These are phyloP conservation scores for Cyclostephanos tholiformis DNA, from an alignment of 108 stramenopile species.

Conservation along the genomic window DNA sequence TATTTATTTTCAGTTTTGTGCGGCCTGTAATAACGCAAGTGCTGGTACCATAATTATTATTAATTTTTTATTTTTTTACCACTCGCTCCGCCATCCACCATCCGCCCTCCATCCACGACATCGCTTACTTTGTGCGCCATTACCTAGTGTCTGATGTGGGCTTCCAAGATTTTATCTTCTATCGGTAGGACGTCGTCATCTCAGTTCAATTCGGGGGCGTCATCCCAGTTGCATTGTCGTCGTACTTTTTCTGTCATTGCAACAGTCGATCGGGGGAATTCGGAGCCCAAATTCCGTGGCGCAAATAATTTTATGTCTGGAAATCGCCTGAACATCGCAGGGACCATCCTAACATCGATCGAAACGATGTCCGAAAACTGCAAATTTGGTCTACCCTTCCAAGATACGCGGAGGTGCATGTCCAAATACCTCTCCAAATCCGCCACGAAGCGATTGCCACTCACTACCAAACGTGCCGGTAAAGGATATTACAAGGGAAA, in stretches of 20 bases:
- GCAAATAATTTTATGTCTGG: background rate
- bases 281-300: background rate
- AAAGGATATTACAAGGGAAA: constrained; percentile 93
- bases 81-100: background rate
- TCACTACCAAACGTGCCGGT: constrained; percentile 76
- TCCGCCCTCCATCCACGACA: background rate
- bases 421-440: constrained; percentile 83
- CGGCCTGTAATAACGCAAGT: too few species aligned
- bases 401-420: constrained; percentile 58
- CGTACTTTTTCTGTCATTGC: background rate
- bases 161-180: constrained; percentile 10
- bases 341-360: constrained; percentile 1
- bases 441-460: constrained; percentile 75
- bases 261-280: constrained; percentile 4
- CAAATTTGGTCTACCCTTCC: background rate
- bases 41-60: too few species aligned
- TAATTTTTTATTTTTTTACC: too few species aligned
- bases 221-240: background rate
- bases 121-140: background rate
- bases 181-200: constrained; percentile 12
- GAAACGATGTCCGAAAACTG: background rate
- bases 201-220: background rate
- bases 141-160: constrained; percentile 10
- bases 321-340: constrained; percentile 1
- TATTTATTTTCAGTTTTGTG: too few species aligned